Percentiles rank a stretch among this genome's conserved stretches.
Evolutionary conservation across 495 filamentous ascomycete species (phyloP).

Genomic region (Xylaria sp.): DNA sequence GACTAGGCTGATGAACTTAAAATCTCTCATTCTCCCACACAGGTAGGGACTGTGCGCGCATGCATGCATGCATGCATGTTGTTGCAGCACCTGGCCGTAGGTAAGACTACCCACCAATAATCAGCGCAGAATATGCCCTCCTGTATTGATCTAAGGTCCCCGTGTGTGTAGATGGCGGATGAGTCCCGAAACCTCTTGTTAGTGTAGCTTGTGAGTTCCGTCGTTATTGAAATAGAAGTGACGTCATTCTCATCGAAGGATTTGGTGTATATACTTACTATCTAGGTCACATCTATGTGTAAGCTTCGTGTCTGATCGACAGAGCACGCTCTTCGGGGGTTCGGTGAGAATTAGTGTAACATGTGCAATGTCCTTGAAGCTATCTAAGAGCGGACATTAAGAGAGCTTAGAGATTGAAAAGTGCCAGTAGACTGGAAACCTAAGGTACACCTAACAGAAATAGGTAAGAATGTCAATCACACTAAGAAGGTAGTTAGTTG

Average conservation of each 20-base stretch:
- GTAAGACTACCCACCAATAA: neutral
- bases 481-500: neutral
- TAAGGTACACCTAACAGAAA: neutral
- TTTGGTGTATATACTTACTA: too few species aligned
- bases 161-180: neutral
- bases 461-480: neutral
- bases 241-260: neutral
- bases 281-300: too few species aligned
- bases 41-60: constrained; percentile 10
- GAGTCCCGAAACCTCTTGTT: neutral
- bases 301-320: neutral
- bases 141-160: neutral
- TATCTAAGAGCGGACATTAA: neutral
- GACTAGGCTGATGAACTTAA: constrained; percentile 17
- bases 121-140: constrained; percentile 11
- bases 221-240: neutral
- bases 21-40: constrained; percentile 25
- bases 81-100: neutral
- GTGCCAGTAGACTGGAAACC: neutral
- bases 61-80: constrained; percentile 17
- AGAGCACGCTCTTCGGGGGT: neutral
- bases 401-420: neutral
- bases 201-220: neutral
- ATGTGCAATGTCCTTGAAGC: neutral
- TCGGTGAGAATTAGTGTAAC: neutral